Base-by-base conservation (phyloP, 306 rosid genomes). In the Cicer arietinum region DNA sequence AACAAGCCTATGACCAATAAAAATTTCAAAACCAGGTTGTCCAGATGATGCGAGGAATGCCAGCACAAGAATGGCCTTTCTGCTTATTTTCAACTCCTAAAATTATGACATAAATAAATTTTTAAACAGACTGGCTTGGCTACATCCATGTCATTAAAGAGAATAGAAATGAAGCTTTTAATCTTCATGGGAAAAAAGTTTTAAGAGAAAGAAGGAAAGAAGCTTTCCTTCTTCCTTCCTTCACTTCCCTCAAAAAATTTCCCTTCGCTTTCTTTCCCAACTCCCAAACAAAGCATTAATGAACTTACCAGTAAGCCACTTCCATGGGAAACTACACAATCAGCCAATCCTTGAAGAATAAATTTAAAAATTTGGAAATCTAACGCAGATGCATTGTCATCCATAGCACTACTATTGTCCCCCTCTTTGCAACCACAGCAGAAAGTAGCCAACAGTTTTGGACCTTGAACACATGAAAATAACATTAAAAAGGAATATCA, bases 1-100 rank as follows among this genome's bases (percentile, higher is more conserved):
- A 76, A 80, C 47, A 14, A 90, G 86, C 81, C 76, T 86, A 79
- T 78, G 86, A 75, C 76, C 75, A 50, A 80, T 80, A 54, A 91
- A 75, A 70, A 90, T 90, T 71, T 94, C 97, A 69, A 91, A 91
- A 54, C 98, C 97, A 69, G 83, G 80, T 73, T 83, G 84, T 74
- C 96, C 97, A 5, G 98, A 91, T 2, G 97, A 94, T 54, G 97
- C 85, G 1, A 94, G 85, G 89, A 94, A 91, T 62, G 98, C 92
- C 77, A 94, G 85, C 84, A 90, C 85, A 71, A 86, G 86, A 86
- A 91, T 47, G 35, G 91, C 83, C 81, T 81, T 86, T 75, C 86
- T 87, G 64, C 87, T 51, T 70, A 90, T 85, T 81, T 82, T 84
- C 86, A 91, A 81, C 77, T 82, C 96, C 97, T 91, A 90, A 84